Base-by-base conservation (phyloP, 2,329 filamentous ascomycete species). In the Monilinia aucupariae region DNA sequence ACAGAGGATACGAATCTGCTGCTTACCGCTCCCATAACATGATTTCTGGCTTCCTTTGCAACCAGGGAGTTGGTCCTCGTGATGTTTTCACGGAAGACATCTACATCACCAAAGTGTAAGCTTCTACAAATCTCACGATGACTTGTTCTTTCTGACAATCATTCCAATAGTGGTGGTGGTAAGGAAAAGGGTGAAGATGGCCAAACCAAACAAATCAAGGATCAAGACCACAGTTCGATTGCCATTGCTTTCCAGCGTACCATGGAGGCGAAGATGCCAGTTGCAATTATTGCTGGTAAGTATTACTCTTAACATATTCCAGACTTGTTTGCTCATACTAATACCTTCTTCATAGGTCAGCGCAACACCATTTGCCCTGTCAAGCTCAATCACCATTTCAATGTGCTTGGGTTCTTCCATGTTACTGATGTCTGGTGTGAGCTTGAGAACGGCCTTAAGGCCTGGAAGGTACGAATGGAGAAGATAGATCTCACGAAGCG, bases 371-470 rank as follows among this genome's bases (percentile, higher is more conserved):
- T 78, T 27, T 77, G 81, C 22, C 77, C 78, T 0, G 79, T 78
- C 1, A 75, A 78, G 32, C 76, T 86, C 9, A 81, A 82, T 0
- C 78, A 86, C 63, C 76, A 80, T 0, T 91, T 86, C 69, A 85
- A 82, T 62, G 84, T 91, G 0, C 77, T 92, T 49, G 87, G 79
- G n/a, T 85, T 80, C 72, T 92, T 90, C 71, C 83, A 85, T 55
- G 77, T 89, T 15, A 88, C 86, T 0, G 77, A 87, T 55, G 77
- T 91, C 0, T 92, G 89, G 89, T 78, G 75, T 13, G 89, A 92
- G 68, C 80, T 78, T 64, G 76, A 76, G 5, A 66, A 75, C 0
- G 43, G 63, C 0, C 66, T 74, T 7, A 71, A 68, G 1, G 67
- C 74, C 0, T 80, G 82, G 68, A 85, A 84, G 66, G 79, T 88